Base-by-base conservation (phyloP, 2,329 filamentous ascomycete genomes). In the Colletotrichum kahawae region DNA sequence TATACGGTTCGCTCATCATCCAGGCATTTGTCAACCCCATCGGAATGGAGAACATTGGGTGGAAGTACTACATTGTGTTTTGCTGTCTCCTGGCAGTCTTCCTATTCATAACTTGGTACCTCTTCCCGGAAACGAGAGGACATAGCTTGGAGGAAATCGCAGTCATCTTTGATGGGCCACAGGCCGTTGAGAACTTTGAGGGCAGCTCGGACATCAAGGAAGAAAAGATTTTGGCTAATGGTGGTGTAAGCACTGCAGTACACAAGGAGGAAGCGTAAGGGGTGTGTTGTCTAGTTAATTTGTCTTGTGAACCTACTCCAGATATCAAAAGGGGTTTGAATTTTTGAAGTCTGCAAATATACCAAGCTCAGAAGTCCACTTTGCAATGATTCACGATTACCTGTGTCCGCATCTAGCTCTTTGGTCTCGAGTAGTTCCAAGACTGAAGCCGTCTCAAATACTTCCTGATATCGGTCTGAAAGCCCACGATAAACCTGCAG, bases 61-160 rank as follows among this genome's bases (percentile, higher is more conserved):
- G 85, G 85, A 84, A 81, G 57, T 87, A 86, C 54, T 87, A 85
- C 71, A 81, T 84, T 68, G 81, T 86, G 12, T 87, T 83, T 68
- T 80, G 82, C 71, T 79, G 78, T 3, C 79, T 82, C 51, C 60
- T 84, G 48, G 77, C 76, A 5, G 68, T 82, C 8, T 81, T 82
- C 57, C 65, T 84, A n/a, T 74, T 76, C 3, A 71, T 83, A 18
- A 81, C 84, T 12, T 86, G 82, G 83, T 84, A 72, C 80, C 83
- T 63, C 27, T 79, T 82, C 70, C 81, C 81, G 1, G 81, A 82
- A 75, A 82, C 81, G 13, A 79, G 79, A 33, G 80, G 80, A 12
- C 70, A 77, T 13, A 76, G 70, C 18, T 72, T 81, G 66, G 81
- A 80, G 76, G 81, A 81, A 66, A 80, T 84, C 79, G 68, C 82